phyloP scores from a whole-genome alignment of 441 rosid species.

The Aleurites moluccanus region DNA sequence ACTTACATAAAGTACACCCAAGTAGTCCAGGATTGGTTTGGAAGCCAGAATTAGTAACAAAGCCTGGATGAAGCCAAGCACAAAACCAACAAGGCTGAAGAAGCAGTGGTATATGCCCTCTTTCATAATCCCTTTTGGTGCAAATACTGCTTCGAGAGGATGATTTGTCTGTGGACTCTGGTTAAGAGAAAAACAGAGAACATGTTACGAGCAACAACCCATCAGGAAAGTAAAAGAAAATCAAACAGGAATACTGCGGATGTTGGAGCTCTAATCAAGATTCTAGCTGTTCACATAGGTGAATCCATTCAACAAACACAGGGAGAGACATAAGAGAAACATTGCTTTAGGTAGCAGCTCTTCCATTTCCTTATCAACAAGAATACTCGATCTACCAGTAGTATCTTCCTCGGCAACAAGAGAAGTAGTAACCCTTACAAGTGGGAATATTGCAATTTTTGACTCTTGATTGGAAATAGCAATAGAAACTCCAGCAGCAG shows the following conservation, averaged over 20 bases:
- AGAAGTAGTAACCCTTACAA: constrained; percentile 91
- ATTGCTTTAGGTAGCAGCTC: constrained; percentile 55
- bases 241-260: background rate
- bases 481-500: constrained; percentile 91
- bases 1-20: constrained; percentile 79
- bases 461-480: constrained; percentile 92
- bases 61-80: constrained; percentile 78
- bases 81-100: constrained; percentile 76
- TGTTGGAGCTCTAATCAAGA: background rate
- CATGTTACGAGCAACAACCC: background rate
- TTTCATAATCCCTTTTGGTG: constrained; percentile 36
- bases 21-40: constrained; percentile 63
- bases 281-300: background rate
- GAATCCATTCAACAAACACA: background rate
- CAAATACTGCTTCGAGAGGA: constrained; percentile 27
- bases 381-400: constrained; percentile 30
- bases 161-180: constrained; percentile 24
- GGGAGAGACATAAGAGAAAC: constrained; percentile 14
- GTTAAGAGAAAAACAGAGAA: constrained; percentile 1
- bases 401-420: constrained; percentile 95
- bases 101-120: constrained; percentile 83
- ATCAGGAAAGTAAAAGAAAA: background rate
- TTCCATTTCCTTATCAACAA: constrained; percentile 42
- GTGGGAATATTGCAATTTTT: constrained; percentile 83
- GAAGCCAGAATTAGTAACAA: constrained; percentile 60